Conservation (phyloP, 2,329 filamentous ascomycete species). For the Colletotrichum tamarilloi region DNA sequence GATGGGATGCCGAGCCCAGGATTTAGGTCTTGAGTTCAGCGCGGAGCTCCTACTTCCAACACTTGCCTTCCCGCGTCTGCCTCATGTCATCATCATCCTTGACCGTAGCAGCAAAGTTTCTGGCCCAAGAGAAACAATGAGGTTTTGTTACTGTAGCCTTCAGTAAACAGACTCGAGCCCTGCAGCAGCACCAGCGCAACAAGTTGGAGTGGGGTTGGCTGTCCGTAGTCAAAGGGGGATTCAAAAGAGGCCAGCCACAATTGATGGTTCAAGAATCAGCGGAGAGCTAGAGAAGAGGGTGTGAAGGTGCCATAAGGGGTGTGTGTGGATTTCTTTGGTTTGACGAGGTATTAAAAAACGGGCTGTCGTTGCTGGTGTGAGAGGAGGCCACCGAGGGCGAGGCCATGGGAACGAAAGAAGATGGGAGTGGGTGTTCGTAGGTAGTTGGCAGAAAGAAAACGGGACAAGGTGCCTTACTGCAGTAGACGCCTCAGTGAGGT, state of each 20-base stretch:
- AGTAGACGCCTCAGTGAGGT: not conserved
- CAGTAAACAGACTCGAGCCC: not conserved
- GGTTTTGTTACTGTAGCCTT: not conserved
- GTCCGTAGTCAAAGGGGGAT: too few relatives aligned
- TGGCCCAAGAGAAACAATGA: not conserved
- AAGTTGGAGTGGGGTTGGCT: not conserved
- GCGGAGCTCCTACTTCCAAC: not conserved
- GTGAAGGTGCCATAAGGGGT: not conserved
- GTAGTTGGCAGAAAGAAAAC: not conserved
- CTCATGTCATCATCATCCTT: not conserved
- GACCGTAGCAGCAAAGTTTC: not conserved
- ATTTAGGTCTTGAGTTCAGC: not conserved
- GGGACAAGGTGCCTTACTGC: too few relatives aligned
- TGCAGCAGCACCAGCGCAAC: not conserved
- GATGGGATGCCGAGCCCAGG: not conserved
- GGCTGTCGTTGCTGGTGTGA: not conserved
- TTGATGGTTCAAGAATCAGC: not conserved
- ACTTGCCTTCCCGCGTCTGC: not conserved
- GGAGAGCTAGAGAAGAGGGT: not conserved
- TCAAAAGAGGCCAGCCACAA: conserved; percentile 3
- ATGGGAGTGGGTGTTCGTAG: not conserved
- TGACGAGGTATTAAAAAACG: not conserved
- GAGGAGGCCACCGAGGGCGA: not conserved
- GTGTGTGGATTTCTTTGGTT: not conserved
- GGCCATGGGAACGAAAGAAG: not conserved